These are phyloP conservation scores for Cystobasidium onofrii DNA, from an alignment of 768 basidiomycete genomes.

Conservation along the genomic window DNA sequence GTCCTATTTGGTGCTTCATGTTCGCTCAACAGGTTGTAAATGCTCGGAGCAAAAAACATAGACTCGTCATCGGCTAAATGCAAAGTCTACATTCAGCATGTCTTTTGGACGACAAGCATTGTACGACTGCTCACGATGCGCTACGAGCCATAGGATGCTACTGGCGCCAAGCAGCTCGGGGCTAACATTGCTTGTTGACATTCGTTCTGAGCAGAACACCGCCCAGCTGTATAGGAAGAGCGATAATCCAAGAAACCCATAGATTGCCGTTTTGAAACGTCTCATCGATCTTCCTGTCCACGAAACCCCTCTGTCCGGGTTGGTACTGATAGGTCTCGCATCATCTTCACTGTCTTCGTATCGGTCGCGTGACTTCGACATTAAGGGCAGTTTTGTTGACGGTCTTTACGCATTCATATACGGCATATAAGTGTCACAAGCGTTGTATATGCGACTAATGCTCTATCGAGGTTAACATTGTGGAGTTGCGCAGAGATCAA, in stretches of 20 bases:
- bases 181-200: slow-evolving; percentile 14
- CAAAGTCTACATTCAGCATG: neutral
- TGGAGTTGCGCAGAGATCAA: no score
- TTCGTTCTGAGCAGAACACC: slow-evolving; percentile 8
- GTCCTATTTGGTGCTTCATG: neutral
- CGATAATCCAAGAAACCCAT: neutral
- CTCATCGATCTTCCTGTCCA: neutral
- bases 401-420: no score
- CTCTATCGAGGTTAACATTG: no score
- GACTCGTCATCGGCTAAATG: slow-evolving; percentile 42
- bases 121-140: slow-evolving; percentile 37
- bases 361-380: neutral
- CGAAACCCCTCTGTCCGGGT: neutral
- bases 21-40: slow-evolving; percentile 27
- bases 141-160: slow-evolving; percentile 39
- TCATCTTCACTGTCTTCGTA: neutral
- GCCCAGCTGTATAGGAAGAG: slow-evolving; percentile 21
- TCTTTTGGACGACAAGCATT: neutral
- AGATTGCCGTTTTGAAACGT: neutral
- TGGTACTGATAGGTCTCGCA: neutral
- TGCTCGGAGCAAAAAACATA: slow-evolving; percentile 41
- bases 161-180: neutral
- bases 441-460: no score
- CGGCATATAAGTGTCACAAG: no score
- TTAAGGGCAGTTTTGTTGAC: neutral